Evolutionary conservation across 352 stramenopile species (phyloP).

Genomic region (Globisporangium mamillatum): DNA sequence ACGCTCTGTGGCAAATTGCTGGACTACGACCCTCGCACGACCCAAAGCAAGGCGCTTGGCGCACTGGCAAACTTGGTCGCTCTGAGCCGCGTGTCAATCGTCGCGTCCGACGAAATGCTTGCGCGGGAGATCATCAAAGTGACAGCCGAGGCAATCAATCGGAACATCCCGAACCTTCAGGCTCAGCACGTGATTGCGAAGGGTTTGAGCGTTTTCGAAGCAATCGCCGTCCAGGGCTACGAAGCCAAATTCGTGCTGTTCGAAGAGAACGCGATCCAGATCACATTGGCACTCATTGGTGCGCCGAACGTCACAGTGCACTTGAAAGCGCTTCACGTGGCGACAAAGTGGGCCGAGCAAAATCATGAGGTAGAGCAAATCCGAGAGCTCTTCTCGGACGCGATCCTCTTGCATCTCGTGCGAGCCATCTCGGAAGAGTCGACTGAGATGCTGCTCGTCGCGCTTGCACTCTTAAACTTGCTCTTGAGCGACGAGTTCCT

Average conservation of each 20-base stretch:
- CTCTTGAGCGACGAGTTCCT: slow-evolving; percentile 48
- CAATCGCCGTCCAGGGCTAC: slow-evolving; percentile 31
- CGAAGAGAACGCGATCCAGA: slow-evolving; percentile 32
- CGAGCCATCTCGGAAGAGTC: slow-evolving; percentile 48
- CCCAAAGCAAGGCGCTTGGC: slow-evolving; percentile 42
- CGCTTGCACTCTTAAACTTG: slow-evolving; percentile 45
- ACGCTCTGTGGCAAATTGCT: slow-evolving; percentile 38
- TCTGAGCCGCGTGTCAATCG: slow-evolving; percentile 5
- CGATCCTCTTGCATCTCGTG: slow-evolving; percentile 43
- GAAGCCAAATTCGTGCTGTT: slow-evolving; percentile 36
- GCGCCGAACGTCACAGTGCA: slow-evolving; percentile 37
- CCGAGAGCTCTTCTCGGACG: slow-evolving; percentile 25
- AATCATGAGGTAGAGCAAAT: slow-evolving; percentile 29
- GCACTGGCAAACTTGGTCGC: slow-evolving; percentile 32
- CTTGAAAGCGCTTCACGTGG: slow-evolving; percentile 40
- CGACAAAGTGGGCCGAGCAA: slow-evolving; percentile 44
- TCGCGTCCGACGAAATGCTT: slow-evolving; percentile 15
- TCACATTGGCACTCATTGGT: slow-evolving; percentile 44
- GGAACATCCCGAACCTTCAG: slow-evolving; percentile 28
- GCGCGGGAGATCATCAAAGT: slow-evolving; percentile 20
- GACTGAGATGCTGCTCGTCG: slow-evolving; percentile 34
- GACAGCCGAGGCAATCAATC: slow-evolving; percentile 35
- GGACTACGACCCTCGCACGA: slow-evolving; percentile 32
- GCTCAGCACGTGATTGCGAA: slow-evolving; percentile 39
- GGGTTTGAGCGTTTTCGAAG: slow-evolving; percentile 44